Percentiles rank a stretch among this genome's conserved stretches.
phyloP scores from a whole-genome alignment of 345 rosid genomes.

The Brassica cretica region DNA sequence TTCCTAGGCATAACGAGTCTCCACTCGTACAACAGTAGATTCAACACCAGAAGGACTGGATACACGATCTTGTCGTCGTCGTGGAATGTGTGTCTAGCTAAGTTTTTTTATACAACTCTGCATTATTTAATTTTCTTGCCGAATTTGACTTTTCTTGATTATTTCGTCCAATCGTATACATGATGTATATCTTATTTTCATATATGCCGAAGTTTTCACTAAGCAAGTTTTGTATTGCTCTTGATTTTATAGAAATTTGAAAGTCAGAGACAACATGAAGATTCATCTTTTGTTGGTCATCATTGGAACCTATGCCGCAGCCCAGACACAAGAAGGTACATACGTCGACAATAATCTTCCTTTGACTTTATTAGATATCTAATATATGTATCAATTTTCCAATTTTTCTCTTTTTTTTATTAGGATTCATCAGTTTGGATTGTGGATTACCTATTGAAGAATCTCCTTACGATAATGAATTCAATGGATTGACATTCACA shows the following conservation, averaged over 20 bases:
- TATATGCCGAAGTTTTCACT: not conserved
- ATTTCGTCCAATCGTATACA: not conserved
- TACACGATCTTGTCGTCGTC: not conserved
- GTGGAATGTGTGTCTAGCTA: not conserved
- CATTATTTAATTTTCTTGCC: not conserved
- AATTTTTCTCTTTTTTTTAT: not conserved
- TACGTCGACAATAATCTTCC: not conserved
- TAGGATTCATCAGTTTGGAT: constrained; percentile 48
- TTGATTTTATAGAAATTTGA: not conserved
- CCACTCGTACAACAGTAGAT: not conserved
- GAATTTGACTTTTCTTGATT: not conserved
- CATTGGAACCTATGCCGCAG: constrained; percentile 11
- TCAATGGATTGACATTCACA: constrained; percentile 24
- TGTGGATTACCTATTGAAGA: constrained; percentile 36
- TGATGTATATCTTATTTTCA: not conserved
- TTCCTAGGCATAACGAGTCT: not conserved
- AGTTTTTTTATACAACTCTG: not conserved
- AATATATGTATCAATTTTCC: not conserved
- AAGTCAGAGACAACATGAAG: constrained; percentile 21
- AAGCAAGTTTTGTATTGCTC: not conserved
- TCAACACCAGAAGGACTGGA: not conserved
- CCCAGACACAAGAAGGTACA: constrained; percentile 31
- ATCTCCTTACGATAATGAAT: constrained; percentile 15
- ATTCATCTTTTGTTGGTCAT: constrained; percentile 17
- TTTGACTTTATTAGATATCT: not conserved